Conservation (phyloP, 192 early-diverging fungal species). For the Pilaira anomala region DNA sequence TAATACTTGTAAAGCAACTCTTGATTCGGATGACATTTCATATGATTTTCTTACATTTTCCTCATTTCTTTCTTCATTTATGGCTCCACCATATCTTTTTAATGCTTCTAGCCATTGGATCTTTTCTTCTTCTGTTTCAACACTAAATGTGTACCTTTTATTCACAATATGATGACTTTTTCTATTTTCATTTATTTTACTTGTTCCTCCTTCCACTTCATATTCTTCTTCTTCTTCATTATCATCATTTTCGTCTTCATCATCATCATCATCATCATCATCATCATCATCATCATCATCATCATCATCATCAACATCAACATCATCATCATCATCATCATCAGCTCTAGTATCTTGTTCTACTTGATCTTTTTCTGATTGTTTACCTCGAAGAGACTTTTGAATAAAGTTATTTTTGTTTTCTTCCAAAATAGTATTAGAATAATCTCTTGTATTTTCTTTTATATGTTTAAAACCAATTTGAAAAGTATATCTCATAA, state of each 20-base stretch:
- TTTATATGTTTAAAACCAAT: constrained; percentile 42
- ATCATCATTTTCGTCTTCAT: not conserved
- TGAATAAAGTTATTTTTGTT: too few species aligned
- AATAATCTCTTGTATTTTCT: not conserved
- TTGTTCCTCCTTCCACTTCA: not conserved
- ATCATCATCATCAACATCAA: too few species aligned
- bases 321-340: too few species aligned
- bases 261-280: not conserved
- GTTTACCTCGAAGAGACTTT: too few species aligned
- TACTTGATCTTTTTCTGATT: not conserved
- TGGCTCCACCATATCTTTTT: constrained; percentile 18
- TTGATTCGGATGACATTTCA: constrained; percentile 32
- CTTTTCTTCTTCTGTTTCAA: constrained; percentile 31
- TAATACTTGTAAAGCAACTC: constrained; percentile 48
- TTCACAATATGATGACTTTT: constrained; percentile 1
- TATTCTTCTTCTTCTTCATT: not conserved
- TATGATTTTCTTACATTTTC: not conserved
- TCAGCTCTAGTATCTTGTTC: too few species aligned
- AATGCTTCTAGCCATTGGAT: constrained; percentile 29
- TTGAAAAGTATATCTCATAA: constrained; percentile 65
- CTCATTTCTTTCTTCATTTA: constrained; percentile 19
- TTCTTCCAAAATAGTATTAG: too few species aligned
- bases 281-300: not conserved
- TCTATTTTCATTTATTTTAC: too few species aligned
- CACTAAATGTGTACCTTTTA: constrained; percentile 35